Base-by-base conservation (phyloP, 805 yeast species). In the Wickerhamiella parazyma region DNA sequence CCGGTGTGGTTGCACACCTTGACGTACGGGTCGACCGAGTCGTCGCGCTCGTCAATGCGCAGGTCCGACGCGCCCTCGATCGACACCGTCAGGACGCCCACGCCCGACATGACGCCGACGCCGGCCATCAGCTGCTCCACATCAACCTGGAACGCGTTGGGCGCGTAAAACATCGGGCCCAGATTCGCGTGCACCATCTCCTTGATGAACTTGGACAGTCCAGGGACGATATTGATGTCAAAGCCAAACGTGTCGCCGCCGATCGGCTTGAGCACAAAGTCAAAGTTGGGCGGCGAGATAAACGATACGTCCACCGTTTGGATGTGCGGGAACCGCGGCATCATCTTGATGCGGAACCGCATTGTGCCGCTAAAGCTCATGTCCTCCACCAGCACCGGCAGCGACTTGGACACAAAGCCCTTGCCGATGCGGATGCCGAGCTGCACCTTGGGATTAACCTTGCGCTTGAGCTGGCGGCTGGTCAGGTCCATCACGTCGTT, bases 81-180 rank as follows among this genome's bases (percentile, higher is more conserved):
- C 22, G 71, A 74, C 35, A 91, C 61, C 36, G 78, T 79, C 49
- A 91, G 64, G 25, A 91, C 82, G 64, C 99, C 99, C 52, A 85
- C 70, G 6, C 97, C 80, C 29, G 89, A 75, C 55, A 78, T 78
- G 44, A 75, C 61, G 36, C 89, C 78, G 47, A 76, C 73, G 56
- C 95, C 95, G 17, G 93, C 80, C 53, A 89, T 62, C 58, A 91
- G 66, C 64, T 86, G 95, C 58, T 93, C 94, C 37, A 91, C 72
- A 55, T 93, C 91, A 58, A 91, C 66, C 66, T 91, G 94, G 69
- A 87, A 82, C 3, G 95, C 85, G 50, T 91, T 78, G 11, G 99
- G 99, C 36, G 81, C 70, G 55, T 84, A 80, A 39, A 89, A 57
- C 67, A 91, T 74, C 24, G 96, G 91, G 8, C 97, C 97, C 42